phyloP scores from a whole-genome alignment of 129 eudicot species.

The Helichrysum umbraculigerum region DNA sequence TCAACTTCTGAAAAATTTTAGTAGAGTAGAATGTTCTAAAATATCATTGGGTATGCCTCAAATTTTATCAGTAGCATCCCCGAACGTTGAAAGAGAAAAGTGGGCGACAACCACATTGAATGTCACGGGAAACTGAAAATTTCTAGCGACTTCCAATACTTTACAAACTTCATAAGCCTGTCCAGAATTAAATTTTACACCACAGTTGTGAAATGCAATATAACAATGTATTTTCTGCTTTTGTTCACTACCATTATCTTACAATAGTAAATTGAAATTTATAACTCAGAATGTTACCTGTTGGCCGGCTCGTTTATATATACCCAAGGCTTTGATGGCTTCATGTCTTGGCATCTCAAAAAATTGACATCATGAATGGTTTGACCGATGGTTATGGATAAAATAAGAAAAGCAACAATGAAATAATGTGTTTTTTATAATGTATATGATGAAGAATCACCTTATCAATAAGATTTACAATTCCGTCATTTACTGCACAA shows the following conservation, averaged over 20 bases:
- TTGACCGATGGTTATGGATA: constrained; percentile 10
- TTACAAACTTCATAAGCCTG: constrained; percentile 98
- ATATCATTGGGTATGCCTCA: constrained; percentile 27
- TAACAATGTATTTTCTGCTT: neutral
- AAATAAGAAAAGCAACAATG: neutral
- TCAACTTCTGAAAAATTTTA: constrained; percentile 14
- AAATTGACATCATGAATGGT: constrained; percentile 51
- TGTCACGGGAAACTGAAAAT: no score
- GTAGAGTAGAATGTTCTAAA: constrained; percentile 7
- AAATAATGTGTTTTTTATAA: neutral
- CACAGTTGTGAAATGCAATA: neutral
- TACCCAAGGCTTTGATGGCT: constrained; percentile 89
- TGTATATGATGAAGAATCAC: constrained; percentile 36
- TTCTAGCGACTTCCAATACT: constrained; percentile 86
- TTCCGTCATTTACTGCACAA: constrained; percentile 91
- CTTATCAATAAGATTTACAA: constrained; percentile 93
- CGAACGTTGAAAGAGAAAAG: constrained; percentile 73
- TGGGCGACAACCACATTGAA: constrained; percentile 85
- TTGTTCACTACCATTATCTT: neutral
- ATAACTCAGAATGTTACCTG: constrained; percentile 52
- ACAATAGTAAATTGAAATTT: neutral
- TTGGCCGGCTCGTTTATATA: constrained; percentile 92
- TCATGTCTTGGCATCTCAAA: constrained; percentile 99
- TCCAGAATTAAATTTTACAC: constrained; percentile 18
- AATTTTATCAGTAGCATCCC: constrained; percentile 57